Base-by-base conservation (phyloP, 2,329 filamentous ascomycete species). In the Phaeomoniella chlamydospora region DNA sequence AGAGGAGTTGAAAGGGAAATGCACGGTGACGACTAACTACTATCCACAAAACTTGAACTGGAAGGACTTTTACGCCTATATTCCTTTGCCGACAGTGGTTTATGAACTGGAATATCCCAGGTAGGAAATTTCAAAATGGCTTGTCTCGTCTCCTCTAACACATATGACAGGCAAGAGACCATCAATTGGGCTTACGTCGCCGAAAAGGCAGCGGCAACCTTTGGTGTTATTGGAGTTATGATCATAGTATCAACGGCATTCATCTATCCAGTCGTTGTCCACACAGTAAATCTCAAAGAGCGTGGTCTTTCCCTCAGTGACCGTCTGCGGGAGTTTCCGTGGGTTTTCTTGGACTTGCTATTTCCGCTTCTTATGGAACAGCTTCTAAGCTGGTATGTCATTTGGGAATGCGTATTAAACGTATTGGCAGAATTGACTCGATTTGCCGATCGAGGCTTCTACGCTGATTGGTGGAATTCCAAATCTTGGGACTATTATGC, bases 361-460 rank as follows among this genome's bases (percentile, higher is more conserved):
- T 85, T 87, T 41, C 82, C 81, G 0, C 77, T 88, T 42, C 73
- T 87, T 58, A 74, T 85, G 57, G 80, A 87, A 51, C 84, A 85
- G 42, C 57, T 87, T 36, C 67, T 84, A 39, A 68, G 74, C 0
- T 88, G 81, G 77, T 87, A 86, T 52, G 68, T 88, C 17, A 86
- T 87, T 44, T 88, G 82, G 82, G 75, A 80, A 53, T 74, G 72
- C 3, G 70, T 78, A 22, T 46, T 49, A 31, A 87, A 87, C 52
- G 70, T 83, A 11, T 63, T 87, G 15, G 82, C 80, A 3, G 82
- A 88, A 55, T 53, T 87, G 37, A 86, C 80, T 0, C 65, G 67
- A 42, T 88, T 87, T 52, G 80, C 81, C 3, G 82, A 87, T 51
- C 72, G 81, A 33, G 77, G 74, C 41, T 86, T 86, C 55, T 77